phyloP scores from a whole-genome alignment of 768 basidiomycete species.

The Panaeolus cyanescens region DNA sequence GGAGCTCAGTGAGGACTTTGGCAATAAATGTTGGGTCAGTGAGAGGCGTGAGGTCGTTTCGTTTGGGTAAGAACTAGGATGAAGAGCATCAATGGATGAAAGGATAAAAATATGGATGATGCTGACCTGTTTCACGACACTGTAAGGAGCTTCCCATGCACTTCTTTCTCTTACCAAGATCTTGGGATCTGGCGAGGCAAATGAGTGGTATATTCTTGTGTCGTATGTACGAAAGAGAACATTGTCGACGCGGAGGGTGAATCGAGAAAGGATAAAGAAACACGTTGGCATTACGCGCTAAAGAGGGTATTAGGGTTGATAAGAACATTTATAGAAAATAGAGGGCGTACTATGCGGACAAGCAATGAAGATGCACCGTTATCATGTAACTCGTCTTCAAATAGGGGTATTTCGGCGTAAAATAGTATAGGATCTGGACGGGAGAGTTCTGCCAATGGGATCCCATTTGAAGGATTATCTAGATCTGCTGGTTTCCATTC shows the following conservation, averaged over 20 bases:
- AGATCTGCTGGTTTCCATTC: conserved; percentile 60
- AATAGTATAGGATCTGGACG: conserved; percentile 96
- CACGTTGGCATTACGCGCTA: conserved; percentile 98
- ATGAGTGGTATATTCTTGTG: conserved; percentile 88
- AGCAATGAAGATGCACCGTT: conserved; percentile 88
- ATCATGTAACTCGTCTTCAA: conserved; percentile 96
- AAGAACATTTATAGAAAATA: neutral
- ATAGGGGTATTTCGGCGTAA: conserved; percentile 93
- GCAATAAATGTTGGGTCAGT: conserved; percentile 87
- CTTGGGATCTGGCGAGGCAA: conserved; percentile 55
- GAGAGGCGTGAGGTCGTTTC: conserved; percentile 83
- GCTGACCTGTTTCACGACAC: conserved; percentile 72
- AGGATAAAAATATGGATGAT: neutral
- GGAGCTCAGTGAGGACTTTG: conserved; percentile 66
- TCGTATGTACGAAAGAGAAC: conserved; percentile 92
- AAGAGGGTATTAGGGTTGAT: conserved; percentile 5
- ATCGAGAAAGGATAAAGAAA: conserved; percentile 86
- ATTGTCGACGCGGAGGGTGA: conserved; percentile 92
- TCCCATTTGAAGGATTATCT: conserved; percentile 56
- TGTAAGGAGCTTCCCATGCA: conserved; percentile 93
- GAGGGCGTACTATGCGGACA: conserved; percentile 77
- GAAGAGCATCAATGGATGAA: conserved; percentile 5
- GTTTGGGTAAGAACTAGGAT: conserved; percentile 62
- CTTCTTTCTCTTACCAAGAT: conserved; percentile 76
- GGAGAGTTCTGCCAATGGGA: conserved; percentile 84